Conservation (phyloP, 2,329 filamentous ascomycete genomes). For the Neonectria hederae region DNA sequence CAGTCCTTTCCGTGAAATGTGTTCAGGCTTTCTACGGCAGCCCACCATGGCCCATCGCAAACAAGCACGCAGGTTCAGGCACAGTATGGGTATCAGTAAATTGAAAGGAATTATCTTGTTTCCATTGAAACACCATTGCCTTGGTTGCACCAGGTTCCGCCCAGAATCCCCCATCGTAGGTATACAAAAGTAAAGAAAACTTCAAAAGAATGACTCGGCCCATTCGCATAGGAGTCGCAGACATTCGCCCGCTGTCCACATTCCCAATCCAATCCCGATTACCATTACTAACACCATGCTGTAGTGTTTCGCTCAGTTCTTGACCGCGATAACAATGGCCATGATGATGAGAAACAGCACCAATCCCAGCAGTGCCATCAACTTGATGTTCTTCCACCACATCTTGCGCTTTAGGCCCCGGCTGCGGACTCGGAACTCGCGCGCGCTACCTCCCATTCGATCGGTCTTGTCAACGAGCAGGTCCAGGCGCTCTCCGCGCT, state of each 20-base stretch:
- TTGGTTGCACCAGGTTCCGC: slow-evolving; percentile 33
- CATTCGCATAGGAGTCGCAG: not conserved
- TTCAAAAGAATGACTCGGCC: slow-evolving; percentile 15
- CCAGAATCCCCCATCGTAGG: slow-evolving; percentile 27
- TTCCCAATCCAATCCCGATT: not conserved
- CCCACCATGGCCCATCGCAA: not conserved
- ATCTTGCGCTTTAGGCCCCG: slow-evolving; percentile 88
- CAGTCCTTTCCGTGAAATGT: too few relatives aligned
- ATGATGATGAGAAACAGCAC: slow-evolving; percentile 70
- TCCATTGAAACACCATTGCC: slow-evolving; percentile 40
- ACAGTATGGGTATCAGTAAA: slow-evolving; percentile 35
- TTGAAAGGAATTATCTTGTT: slow-evolving; percentile 34
- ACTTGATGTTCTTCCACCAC: slow-evolving; percentile 99
- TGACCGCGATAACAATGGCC: slow-evolving; percentile 64
- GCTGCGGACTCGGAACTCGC: slow-evolving; percentile 90
- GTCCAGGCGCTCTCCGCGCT: slow-evolving; percentile 93
- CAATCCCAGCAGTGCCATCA: slow-evolving; percentile 82
- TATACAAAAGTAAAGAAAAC: slow-evolving; percentile 32
- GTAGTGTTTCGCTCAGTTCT: slow-evolving; percentile 48
- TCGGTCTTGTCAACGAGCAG: slow-evolving; percentile 97
- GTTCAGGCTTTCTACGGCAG: too few relatives aligned
- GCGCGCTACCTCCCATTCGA: slow-evolving; percentile 83
- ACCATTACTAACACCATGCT: not conserved
- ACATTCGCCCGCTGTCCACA: not conserved
- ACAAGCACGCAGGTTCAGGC: not conserved